Percentiles rank a stretch among this genome's conserved stretches.
These are phyloP conservation scores for Dissophora globulifera DNA, from an alignment of 192 early-diverging fungal genomes.

Conservation along the genomic window DNA sequence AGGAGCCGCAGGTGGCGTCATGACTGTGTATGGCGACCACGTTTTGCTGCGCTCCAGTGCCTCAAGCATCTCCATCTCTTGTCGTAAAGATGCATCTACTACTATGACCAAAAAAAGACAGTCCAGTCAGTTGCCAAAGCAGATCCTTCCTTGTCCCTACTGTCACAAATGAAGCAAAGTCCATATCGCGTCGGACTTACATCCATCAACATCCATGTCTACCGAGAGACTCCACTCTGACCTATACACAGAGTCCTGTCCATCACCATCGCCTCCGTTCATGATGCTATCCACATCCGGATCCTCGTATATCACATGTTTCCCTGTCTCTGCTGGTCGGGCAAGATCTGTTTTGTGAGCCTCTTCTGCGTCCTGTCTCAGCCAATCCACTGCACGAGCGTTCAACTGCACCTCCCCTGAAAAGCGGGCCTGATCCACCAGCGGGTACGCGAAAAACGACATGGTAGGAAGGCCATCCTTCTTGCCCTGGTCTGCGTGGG, in stretches of 20 bases:
- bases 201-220: conserved; percentile 30
- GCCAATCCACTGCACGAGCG: conserved; percentile 4
- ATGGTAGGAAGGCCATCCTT: background rate
- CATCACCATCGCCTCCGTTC: conserved; percentile 18
- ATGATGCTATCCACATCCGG: conserved; percentile 31
- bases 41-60: conserved; percentile 28
- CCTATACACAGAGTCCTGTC: background rate
- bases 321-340: background rate
- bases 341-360: background rate
- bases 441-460: conserved; percentile 32
- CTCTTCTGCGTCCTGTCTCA: conserved; percentile 10
- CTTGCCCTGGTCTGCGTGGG: background rate
- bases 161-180: too few species aligned
- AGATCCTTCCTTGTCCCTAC: too few species aligned
- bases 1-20: background rate
- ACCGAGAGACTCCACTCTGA: background rate
- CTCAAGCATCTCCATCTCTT: conserved; percentile 20
- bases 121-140: background rate
- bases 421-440: conserved; percentile 21
- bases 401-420: conserved; percentile 20
- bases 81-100: conserved; percentile 17
- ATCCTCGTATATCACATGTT: conserved; percentile 18
- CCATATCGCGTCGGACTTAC: conserved; percentile 1
- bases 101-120: background rate
- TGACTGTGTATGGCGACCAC: conserved; percentile 38